A percentile compares a stretch with the other conserved stretches of the same genome.
Evolutionary conservation across 148 eudicot species (phyloP).

Genomic region (Salicornia ramosissima): DNA sequence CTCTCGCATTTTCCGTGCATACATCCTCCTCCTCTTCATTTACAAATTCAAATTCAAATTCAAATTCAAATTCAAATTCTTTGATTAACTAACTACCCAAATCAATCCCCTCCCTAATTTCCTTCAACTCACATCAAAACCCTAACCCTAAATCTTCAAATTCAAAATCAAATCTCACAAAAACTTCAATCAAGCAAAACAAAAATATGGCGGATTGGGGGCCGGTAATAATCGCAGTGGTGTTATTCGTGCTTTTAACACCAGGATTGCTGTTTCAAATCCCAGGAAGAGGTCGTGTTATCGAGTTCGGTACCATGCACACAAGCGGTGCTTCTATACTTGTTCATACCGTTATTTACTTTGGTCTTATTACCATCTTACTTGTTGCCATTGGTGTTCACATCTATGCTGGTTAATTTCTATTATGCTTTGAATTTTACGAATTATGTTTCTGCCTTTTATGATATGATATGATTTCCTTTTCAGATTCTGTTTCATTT

Average conservation of each 20-base stretch:
- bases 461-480: too few species aligned
- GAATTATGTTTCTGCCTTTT: background rate
- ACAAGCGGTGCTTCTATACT: constrained; percentile 53
- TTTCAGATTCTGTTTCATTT: constrained; percentile 2
- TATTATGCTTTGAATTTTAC: background rate
- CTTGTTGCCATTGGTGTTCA: constrained; percentile 59
- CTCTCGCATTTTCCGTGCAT: too few species aligned
- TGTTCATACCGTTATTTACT: constrained; percentile 55
- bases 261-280: constrained; percentile 60
- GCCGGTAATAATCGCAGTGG: constrained; percentile 55
- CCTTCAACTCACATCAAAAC: background rate
- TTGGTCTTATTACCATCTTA: constrained; percentile 48
- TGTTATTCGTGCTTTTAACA: constrained; percentile 46
- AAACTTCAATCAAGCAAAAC: background rate
- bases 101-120: too few species aligned
- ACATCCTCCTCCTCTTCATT: too few species aligned
- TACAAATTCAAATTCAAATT: too few species aligned
- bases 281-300: constrained; percentile 42
- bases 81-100: too few species aligned
- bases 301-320: constrained; percentile 58
- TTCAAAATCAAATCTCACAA: background rate
- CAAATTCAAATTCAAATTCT: too few species aligned
- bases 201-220: constrained; percentile 57
- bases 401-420: constrained; percentile 42
- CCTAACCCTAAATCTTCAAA: too few species aligned